A percentile compares a stretch with the other conserved stretches of the same genome.
Evolutionary conservation across 345 rosid genomes (phyloP).

Genomic region (Lumnitzera racemosa): DNA sequence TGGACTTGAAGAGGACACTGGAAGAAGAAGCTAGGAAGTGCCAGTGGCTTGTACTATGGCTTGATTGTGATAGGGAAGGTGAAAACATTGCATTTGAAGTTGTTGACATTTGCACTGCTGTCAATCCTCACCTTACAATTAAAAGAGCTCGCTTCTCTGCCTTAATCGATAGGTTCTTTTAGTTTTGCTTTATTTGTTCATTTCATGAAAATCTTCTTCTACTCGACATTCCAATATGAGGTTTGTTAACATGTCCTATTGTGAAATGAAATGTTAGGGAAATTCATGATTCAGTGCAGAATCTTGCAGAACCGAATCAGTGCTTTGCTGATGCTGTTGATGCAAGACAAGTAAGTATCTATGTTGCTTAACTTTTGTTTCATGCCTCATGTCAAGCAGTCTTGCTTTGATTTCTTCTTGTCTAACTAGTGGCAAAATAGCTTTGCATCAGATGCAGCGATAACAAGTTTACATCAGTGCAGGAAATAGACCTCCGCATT

Average conservation of each 20-base stretch:
- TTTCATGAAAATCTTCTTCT: neutral
- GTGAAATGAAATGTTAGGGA: conserved; percentile 43
- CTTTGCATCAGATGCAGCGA: neutral
- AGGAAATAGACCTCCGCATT: conserved; percentile 96
- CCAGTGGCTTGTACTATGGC: conserved; percentile 94
- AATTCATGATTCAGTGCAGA: conserved; percentile 83
- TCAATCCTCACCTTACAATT: conserved; percentile 44
- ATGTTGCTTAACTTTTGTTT: neutral
- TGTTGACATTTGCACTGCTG: conserved; percentile 58
- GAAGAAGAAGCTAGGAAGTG: conserved; percentile 94
- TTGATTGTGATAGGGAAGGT: conserved; percentile 97
- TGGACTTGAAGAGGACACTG: conserved; percentile 75
- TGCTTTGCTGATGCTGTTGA: conserved; percentile 93
- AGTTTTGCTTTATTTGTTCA: neutral
- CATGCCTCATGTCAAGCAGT: no score
- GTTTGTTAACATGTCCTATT: neutral
- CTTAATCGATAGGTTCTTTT: conserved; percentile 69
- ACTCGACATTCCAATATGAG: no score
- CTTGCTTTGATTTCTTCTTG: no score
- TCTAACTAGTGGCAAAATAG: no score
- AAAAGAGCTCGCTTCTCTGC: conserved; percentile 94
- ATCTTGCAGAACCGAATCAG: conserved; percentile 78
- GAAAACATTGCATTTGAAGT: conserved; percentile 97
- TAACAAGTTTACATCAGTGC: neutral
- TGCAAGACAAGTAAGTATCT: conserved; percentile 82